Evolutionary conservation across 352 stramenopile species (phyloP).

Genomic region (Elongisporangium prolatum): DNA sequence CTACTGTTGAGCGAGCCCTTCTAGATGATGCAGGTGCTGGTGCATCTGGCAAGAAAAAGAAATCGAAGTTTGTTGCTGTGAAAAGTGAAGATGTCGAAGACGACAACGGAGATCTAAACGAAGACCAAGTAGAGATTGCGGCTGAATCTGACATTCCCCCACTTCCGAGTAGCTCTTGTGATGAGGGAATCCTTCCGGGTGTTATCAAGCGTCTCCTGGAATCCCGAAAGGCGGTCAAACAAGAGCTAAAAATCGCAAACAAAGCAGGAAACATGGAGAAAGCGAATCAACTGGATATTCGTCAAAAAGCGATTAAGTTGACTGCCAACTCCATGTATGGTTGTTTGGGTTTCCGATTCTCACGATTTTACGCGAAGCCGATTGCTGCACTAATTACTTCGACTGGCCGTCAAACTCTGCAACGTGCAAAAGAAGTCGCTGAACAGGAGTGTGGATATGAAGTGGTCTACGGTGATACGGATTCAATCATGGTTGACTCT

Average conservation of each 20-base stretch:
- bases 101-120: constrained; percentile 14
- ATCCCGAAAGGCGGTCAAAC: constrained; percentile 97
- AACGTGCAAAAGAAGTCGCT: constrained; percentile 96
- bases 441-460: constrained; percentile 97
- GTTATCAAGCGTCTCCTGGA: constrained; percentile 98
- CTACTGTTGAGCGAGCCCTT: constrained; percentile 92
- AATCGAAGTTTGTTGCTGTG: constrained; percentile 54
- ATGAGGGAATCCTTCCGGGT: constrained; percentile 92
- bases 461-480: constrained; percentile 99
- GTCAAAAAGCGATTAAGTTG: constrained; percentile 99
- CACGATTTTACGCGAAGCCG: constrained; percentile 97
- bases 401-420: constrained; percentile 97
- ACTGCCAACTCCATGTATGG: constrained; percentile 99
- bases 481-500: constrained; percentile 99
- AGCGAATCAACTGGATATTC: constrained; percentile 95
- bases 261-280: constrained; percentile 84
- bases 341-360: constrained; percentile 98
- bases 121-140: constrained; percentile 46
- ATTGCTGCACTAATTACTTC: constrained; percentile 99
- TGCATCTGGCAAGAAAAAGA: constrained; percentile 40
- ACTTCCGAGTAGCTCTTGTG: constrained; percentile 61
- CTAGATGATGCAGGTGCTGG: constrained; percentile 39
- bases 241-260: constrained; percentile 94
- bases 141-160: constrained; percentile 85
- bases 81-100: constrained; percentile 79